These are phyloP conservation scores for Dendrobium chrysotoxum DNA, from an alignment of 106 monocot species.

Conservation along the genomic window DNA sequence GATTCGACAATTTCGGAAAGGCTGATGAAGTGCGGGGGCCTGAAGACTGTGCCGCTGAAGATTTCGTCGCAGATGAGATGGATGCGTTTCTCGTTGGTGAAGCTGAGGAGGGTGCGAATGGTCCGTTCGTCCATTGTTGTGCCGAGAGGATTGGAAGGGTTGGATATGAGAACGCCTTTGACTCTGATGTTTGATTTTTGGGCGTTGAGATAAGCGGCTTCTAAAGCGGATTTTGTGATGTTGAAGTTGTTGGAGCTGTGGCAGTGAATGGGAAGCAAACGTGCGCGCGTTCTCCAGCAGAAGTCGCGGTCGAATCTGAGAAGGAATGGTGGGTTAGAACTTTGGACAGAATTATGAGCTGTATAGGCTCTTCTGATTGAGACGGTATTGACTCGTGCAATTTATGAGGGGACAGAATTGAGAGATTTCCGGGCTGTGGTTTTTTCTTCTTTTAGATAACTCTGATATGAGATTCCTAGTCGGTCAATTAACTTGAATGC, in stretches of 20 bases:
- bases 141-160: constrained; percentile 70
- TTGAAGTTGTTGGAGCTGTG: constrained; percentile 44
- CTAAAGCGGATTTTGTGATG: constrained; percentile 35
- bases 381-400: too few relatives aligned
- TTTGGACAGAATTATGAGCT: neutral
- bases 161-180: constrained; percentile 47
- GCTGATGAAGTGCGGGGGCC: constrained; percentile 23
- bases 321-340: neutral
- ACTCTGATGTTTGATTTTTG: constrained; percentile 20
- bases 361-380: too few relatives aligned
- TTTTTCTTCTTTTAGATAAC: neutral
- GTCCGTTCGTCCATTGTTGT: constrained; percentile 17
- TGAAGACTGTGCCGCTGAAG: constrained; percentile 33
- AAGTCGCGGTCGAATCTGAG: constrained; percentile 66
- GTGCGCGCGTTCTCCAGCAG: constrained; percentile 57
- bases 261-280: constrained; percentile 52
- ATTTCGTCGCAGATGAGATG: constrained; percentile 70
- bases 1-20: constrained; percentile 36
- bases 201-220: constrained; percentile 34
- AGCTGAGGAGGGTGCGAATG: constrained; percentile 16
- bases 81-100: constrained; percentile 29
- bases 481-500: neutral
- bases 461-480: neutral
- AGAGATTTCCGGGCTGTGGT: neutral
- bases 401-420: too few relatives aligned